Evolutionary conservation across 1,139 yeast species (phyloP), one percentile per base, ranked within the genome.

Genomic region (Pichia sp.): DNA sequence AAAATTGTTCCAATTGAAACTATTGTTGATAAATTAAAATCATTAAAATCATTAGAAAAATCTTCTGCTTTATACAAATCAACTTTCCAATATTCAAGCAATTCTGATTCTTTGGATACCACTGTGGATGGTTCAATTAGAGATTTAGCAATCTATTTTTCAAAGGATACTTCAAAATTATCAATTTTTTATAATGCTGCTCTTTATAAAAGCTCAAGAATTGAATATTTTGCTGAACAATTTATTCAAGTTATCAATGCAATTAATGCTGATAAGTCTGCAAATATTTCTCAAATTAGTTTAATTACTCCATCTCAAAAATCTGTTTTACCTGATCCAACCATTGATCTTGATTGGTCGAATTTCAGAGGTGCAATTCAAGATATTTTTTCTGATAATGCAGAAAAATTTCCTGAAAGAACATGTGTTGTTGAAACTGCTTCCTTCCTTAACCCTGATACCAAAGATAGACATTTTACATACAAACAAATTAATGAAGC

Each of bases 321-420:
- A 37, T 57, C 65, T 0, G 66, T 74, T 4, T 73, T 94, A 50
- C 98, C 98, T 6, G 94, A 90, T 63, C 98, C 99, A 40, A 86
- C 89, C 3, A 67, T 71, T 10, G 85, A 90, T 60, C 75, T 92
- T 57, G 95, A 89, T 66, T 92, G 97, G 97, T 73, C 82, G 41
- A 86, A 86, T 26, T 92, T 81, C 67, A 77, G 94, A 56, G 98
- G 99, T 43, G 90, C 97, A 9, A 94, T 92, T 58, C 98, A 94
- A 63, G 98, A 92, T 60, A 90, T 92, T 44, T 92, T 92, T 67
- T 81, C 83, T 66, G 79, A 74, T 49, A 92, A 92, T 64, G 97
- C 98, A 4, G 79, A 73, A 42, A 76, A 75, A 56, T 82, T 78
- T 63, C 98, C 98, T 4, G 89, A 86, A 34, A 78, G 95, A 62